A percentile compares a stretch with the other conserved stretches of the same genome.
These are phyloP conservation scores for Xylaria castorea DNA, from an alignment of 495 filamentous ascomycete genomes.

Conservation along the genomic window DNA sequence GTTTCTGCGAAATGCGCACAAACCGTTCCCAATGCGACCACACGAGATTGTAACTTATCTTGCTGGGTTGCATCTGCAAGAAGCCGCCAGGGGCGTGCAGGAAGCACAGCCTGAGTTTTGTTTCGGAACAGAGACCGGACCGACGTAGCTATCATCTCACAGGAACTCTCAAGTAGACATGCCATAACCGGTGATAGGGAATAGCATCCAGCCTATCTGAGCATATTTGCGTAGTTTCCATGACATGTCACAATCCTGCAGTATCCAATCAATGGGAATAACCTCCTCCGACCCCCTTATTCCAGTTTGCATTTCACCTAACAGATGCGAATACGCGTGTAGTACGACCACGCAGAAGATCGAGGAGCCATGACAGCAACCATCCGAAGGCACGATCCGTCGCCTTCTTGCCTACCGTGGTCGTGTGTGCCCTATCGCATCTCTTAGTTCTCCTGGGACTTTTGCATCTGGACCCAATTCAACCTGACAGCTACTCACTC, in stretches of 20 bases:
- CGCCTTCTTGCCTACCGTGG: neutral
- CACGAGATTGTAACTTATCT: slow-evolving; percentile 42
- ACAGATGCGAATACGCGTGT: neutral
- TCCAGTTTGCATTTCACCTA: neutral
- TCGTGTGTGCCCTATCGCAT: neutral
- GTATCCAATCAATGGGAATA: slow-evolving; percentile 9
- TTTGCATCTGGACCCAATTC: neutral
- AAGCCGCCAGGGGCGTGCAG: slow-evolving; percentile 12
- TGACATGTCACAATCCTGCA: slow-evolving; percentile 12
- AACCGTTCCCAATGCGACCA: slow-evolving; percentile 13
- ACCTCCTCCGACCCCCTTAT: neutral
- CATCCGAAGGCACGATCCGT: slow-evolving; percentile 26
- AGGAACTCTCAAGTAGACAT: neutral
- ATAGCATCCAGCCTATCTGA: neutral
- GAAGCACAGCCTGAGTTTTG: neutral
- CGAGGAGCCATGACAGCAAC: slow-evolving; percentile 9
- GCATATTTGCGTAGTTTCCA: neutral
- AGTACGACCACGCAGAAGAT: slow-evolving; percentile 6
- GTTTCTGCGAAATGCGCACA: neutral
- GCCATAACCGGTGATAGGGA: neutral
- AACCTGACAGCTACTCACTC: neutral
- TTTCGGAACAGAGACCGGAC: slow-evolving; percentile 12
- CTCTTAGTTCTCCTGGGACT: neutral
- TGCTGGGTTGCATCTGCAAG: slow-evolving; percentile 14
- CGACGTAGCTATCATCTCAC: neutral